Evolutionary conservation across 78 protist genomes (phyloP).

Genomic region (Dictyostelium brefeldianum): DNA sequence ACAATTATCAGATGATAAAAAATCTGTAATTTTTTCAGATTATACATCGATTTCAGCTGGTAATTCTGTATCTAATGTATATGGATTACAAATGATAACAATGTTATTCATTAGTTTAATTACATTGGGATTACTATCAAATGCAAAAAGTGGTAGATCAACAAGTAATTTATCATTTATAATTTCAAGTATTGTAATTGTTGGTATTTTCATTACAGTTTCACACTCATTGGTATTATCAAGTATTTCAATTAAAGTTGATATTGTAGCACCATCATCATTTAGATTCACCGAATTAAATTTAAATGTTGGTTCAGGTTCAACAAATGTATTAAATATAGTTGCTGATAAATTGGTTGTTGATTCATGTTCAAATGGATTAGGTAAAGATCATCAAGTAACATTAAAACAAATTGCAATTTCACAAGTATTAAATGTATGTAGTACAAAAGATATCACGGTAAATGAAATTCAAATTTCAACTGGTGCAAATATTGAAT

Average conservation of each 20-base stretch:
- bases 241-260: conserved; percentile 5
- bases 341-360: neutral
- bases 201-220: neutral
- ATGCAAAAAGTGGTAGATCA: neutral
- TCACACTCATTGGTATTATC: neutral
- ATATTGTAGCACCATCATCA: neutral
- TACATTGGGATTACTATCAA: neutral
- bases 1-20: conserved; percentile 30
- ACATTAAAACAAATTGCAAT: neutral
- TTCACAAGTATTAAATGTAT: neutral
- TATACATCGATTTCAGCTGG: neutral
- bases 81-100: neutral
- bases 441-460: neutral
- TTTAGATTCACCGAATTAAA: neutral
- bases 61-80: neutral
- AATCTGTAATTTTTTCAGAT: neutral
- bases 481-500: neutral
- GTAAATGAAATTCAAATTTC: neutral
- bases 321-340: neutral
- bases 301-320: neutral
- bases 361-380: neutral
- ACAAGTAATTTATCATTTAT: neutral
- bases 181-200: neutral
- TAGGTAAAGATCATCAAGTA: neutral
- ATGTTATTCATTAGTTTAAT: neutral